A percentile compares a stretch with the other conserved stretches of the same genome.
phyloP scores from a whole-genome alignment of 106 monocot species.

The Dioscorea dumetorum region DNA sequence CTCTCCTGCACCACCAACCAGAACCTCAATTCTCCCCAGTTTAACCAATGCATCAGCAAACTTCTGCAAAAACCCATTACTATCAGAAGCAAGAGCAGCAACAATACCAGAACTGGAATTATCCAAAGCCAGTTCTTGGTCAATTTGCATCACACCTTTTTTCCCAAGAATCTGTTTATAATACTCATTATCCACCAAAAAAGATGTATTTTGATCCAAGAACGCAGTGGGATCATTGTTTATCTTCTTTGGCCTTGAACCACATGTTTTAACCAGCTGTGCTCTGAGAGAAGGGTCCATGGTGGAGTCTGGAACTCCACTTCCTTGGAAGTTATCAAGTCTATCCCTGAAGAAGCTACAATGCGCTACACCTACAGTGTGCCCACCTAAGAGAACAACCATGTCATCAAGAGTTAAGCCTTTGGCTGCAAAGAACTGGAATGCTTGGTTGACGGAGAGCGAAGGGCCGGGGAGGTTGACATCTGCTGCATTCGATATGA shows the following conservation, averaged over 20 bases:
- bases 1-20: constrained; percentile 16
- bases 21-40: constrained; percentile 9
- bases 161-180: constrained; percentile 13
- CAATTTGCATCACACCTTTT: constrained; percentile 20
- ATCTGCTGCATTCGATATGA: constrained; percentile 16
- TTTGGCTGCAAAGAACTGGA: constrained; percentile 17
- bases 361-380: constrained; percentile 30
- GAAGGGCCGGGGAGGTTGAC: constrained; percentile 17
- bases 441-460: constrained; percentile 12
- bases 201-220: constrained; percentile 26
- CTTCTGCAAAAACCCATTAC: constrained; percentile 3
- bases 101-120: constrained; percentile 7
- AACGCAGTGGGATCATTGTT: constrained; percentile 8
- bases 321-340: constrained; percentile 21
- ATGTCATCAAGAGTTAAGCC: constrained; percentile 31
- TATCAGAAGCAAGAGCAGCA: constrained; percentile 2
- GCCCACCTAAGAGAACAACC: constrained; percentile 26
- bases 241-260: neutral
- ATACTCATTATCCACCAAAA: constrained; percentile 18
- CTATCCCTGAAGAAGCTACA: constrained; percentile 22
- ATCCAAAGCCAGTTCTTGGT: constrained; percentile 22
- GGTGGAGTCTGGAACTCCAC: constrained; percentile 18
- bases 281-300: constrained; percentile 13
- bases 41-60: constrained; percentile 21
- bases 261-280: constrained; percentile 4